Base-by-base conservation (phyloP, 73 alveolate species). In the Blepharisma japonicum region DNA sequence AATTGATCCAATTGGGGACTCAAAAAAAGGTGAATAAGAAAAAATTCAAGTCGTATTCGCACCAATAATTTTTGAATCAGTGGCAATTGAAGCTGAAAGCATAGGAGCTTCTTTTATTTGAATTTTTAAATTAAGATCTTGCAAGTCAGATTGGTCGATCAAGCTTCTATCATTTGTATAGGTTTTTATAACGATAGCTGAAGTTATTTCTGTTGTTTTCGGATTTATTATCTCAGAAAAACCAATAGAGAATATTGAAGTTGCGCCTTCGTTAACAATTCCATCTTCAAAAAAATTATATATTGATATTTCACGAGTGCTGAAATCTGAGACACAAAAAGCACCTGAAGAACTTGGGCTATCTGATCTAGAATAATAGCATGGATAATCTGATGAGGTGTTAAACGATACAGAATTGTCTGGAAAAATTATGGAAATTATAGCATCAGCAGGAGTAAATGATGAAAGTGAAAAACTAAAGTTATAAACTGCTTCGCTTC, bases 321-420 rank as follows among this genome's bases (percentile, higher is more conserved):
- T 9, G 46, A 38, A 56, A 38, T 56, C 72, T 7, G 72, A 56
- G 6, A 56, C 72, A 56, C 72, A 56, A 20, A 7, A 56, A 14
- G 72, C 72, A 6, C 45, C 7, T 56, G 72, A 56, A 56, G 72
- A 7, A 56, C 46, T 9, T 56, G n/a, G n/a, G n/a, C n/a, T n/a
- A n/a, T n/a, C n/a, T n/a, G n/a, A n/a, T n/a, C n/a, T n/a, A n/a
- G n/a, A n/a, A n/a, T n/a, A n/a, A n/a, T n/a, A n/a, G n/a, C n/a
- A n/a, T n/a, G n/a, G n/a, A n/a, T n/a, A n/a, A n/a, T n/a, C n/a
- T n/a, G n/a, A n/a, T n/a, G n/a, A n/a, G n/a, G n/a, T n/a, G n/a
- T n/a, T n/a, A n/a, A n/a, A n/a, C n/a, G n/a, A n/a, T n/a, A n/a
- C n/a, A n/a, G n/a, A n/a, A n/a, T n/a, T n/a, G n/a, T n/a, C n/a